These are phyloP conservation scores for Tetrapyrgos nigripes DNA, from an alignment of 1,284 basidiomycete species.

Conservation along the genomic window DNA sequence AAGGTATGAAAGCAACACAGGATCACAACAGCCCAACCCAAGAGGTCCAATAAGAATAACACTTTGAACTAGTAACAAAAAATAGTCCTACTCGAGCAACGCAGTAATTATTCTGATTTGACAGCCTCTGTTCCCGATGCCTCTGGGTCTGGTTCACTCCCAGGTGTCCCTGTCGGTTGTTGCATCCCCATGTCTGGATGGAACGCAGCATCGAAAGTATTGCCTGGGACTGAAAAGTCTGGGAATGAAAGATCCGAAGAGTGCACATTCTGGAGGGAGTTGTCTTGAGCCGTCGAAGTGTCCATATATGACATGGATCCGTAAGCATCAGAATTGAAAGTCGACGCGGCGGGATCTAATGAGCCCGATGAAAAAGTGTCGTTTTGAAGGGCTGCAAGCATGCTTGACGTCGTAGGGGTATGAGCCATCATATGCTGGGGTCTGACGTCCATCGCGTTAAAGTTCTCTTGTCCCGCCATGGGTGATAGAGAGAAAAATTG, in stretches of 20 bases:
- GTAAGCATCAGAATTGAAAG: constrained; percentile 72
- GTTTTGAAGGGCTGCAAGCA: constrained; percentile 83
- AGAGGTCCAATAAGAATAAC: neutral
- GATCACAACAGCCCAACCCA: constrained; percentile 7
- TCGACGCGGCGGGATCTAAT: constrained; percentile 64
- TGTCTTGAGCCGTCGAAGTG: constrained; percentile 65
- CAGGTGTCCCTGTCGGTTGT: constrained; percentile 52
- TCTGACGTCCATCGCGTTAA: constrained; percentile 65
- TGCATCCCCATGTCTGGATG: constrained; percentile 70
- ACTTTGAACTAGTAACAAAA: constrained; percentile 8
- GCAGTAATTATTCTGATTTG: constrained; percentile 52
- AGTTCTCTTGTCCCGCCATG: constrained; percentile 81
- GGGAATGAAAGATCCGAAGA: constrained; percentile 65
- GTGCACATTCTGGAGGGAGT: constrained; percentile 59
- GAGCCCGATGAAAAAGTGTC: constrained; percentile 69
- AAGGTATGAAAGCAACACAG: constrained; percentile 7
- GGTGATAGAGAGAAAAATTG: constrained; percentile 82
- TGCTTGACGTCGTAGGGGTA: constrained; percentile 85
- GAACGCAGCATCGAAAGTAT: constrained; percentile 72
- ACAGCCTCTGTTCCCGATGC: constrained; percentile 43
- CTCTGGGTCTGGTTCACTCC: constrained; percentile 57
- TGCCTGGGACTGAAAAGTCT: constrained; percentile 65
- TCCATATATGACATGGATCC: constrained; percentile 78
- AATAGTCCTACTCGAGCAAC: too few relatives aligned
- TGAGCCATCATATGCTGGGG: constrained; percentile 64